Evolutionary conservation across 129 eudicot genomes (phyloP).

Genomic region (Tanacetum coccineum): DNA sequence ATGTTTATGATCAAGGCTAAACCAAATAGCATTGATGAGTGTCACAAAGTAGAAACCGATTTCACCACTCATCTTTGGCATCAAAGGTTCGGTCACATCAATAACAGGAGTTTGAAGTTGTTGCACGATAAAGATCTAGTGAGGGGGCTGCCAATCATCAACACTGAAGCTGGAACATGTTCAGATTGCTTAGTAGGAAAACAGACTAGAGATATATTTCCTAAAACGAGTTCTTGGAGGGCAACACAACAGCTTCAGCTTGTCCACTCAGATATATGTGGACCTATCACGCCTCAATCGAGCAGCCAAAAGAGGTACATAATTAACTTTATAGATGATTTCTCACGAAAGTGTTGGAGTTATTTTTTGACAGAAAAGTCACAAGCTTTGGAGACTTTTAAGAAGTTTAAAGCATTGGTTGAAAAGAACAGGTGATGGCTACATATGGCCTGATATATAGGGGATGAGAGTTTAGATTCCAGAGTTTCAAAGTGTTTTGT

Average conservation of each 20-base stretch:
- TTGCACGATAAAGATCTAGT: not conserved
- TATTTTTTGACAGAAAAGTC: too few species aligned
- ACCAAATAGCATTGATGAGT: not conserved
- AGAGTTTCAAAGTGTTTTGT: too few species aligned
- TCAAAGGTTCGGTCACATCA: conserved; percentile 11
- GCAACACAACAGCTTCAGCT: conserved; percentile 9
- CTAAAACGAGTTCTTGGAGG: too few species aligned
- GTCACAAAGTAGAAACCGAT: conserved; percentile 6
- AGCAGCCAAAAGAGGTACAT: too few species aligned
- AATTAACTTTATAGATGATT: too few species aligned
- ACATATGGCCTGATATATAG: too few species aligned
- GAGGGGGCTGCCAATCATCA: conserved; percentile 6
- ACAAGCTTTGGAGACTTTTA: too few species aligned
- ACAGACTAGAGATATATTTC: conserved; percentile 4
- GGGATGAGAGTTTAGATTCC: too few species aligned
- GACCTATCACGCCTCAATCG: not conserved
- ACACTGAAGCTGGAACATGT: not conserved
- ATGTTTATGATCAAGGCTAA: conserved; percentile 7
- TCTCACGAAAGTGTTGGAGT: too few species aligned
- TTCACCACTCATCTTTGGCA: not conserved
- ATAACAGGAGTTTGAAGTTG: not conserved
- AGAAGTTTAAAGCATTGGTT: too few species aligned
- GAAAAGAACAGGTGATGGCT: too few species aligned
- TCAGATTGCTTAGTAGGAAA: conserved; percentile 12
- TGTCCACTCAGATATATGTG: conserved; percentile 11